phyloP scores from a whole-genome alignment of 345 rosid genomes.

The Hibiscus mutabilis region DNA sequence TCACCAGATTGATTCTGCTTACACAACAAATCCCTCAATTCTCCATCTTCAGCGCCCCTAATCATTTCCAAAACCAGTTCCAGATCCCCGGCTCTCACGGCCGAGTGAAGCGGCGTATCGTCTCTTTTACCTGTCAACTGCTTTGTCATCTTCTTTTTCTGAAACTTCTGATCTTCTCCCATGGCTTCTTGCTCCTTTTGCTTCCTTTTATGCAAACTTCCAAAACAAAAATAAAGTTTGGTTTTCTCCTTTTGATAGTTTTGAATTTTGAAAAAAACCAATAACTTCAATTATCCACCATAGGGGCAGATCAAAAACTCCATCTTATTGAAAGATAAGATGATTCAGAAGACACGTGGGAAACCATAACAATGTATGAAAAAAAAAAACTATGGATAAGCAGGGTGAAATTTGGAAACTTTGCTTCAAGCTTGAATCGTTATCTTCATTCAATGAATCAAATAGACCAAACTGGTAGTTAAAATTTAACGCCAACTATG shows the following conservation, averaged over 20 bases:
- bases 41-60: conserved; percentile 24
- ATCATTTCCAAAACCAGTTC: conserved; percentile 45
- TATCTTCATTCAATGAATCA: conserved; percentile 7
- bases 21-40: conserved; percentile 38
- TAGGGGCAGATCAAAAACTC: conserved; percentile 1
- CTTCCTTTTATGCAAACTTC: conserved; percentile 18
- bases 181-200: not conserved
- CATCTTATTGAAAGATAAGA: not conserved
- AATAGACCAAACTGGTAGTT: not conserved
- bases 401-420: not conserved
- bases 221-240: not conserved
- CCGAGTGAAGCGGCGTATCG: conserved; percentile 59
- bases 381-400: not conserved
- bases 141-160: conserved; percentile 52
- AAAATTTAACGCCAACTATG: not conserved
- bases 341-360: conserved; percentile 6
- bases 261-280: not conserved
- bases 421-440: conserved; percentile 2
- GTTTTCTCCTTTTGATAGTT: no score
- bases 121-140: conserved; percentile 74
- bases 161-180: conserved; percentile 26
- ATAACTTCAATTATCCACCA: conserved; percentile 7
- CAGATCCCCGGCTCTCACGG: conserved; percentile 55
- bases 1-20: conserved; percentile 83
- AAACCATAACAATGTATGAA: not conserved